Evolutionary conservation across 2,329 filamentous ascomycete genomes (phyloP).

Genomic region (Apiospora arundinis): DNA sequence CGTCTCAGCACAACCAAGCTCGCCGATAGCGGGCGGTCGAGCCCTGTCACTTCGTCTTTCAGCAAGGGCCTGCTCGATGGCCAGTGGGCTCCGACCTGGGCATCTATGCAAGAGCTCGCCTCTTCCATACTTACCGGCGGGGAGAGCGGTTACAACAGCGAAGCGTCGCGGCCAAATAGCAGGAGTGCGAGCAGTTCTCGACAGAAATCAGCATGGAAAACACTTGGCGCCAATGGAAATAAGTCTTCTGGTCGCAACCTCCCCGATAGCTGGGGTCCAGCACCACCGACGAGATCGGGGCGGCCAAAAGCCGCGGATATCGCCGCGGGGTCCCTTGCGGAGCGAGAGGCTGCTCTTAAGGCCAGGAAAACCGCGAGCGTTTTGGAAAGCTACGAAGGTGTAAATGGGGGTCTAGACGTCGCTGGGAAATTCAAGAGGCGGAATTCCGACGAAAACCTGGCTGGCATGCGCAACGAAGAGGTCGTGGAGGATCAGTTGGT

Average conservation of each 20-base stretch:
- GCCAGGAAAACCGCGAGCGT: slow-evolving; percentile 64
- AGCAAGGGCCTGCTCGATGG: slow-evolving; percentile 53
- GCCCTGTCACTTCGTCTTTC: slow-evolving; percentile 42
- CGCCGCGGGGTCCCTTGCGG: slow-evolving; percentile 58
- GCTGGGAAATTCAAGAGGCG: slow-evolving; percentile 67
- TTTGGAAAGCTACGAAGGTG: slow-evolving; percentile 65
- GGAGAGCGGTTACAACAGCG: slow-evolving; percentile 42
- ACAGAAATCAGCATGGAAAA: slow-evolving; percentile 40
- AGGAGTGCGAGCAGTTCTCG: slow-evolving; percentile 38
- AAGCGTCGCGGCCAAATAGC: slow-evolving; percentile 40
- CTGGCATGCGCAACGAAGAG: slow-evolving; percentile 51
- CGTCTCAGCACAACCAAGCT: slow-evolving; percentile 42
- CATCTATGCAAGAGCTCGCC: slow-evolving; percentile 61
- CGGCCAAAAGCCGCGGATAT: slow-evolving; percentile 54
- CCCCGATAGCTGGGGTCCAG: slow-evolving; percentile 56
- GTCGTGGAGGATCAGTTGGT: slow-evolving; percentile 79
- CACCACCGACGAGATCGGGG: slow-evolving; percentile 45
- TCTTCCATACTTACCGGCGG: slow-evolving; percentile 48
- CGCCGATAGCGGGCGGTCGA: slow-evolving; percentile 35
- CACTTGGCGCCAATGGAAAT: slow-evolving; percentile 30
- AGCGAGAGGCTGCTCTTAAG: slow-evolving; percentile 61
- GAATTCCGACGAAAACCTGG: slow-evolving; percentile 68
- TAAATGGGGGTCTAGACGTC: slow-evolving; percentile 63
- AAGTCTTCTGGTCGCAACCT: slow-evolving; percentile 34
- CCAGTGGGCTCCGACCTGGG: slow-evolving; percentile 61